Base-by-base conservation (phyloP, 306 rosid genomes). In the Pachyrhizus erosus region DNA sequence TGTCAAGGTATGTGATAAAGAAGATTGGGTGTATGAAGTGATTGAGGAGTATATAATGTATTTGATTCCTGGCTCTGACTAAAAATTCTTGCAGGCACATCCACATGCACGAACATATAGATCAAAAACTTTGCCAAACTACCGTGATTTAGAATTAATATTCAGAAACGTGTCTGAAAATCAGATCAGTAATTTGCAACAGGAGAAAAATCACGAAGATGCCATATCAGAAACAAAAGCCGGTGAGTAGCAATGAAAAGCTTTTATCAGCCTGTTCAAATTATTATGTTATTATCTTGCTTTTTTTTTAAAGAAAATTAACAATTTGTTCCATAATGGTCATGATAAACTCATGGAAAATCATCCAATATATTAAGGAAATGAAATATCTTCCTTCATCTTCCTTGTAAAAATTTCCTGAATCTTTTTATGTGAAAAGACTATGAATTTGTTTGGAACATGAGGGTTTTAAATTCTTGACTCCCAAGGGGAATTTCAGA, bases 81-180 rank as follows among this genome's bases (percentile, higher is more conserved):
- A 55, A 62, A 34, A 80, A 24, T 26, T 71, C 64, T 54, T 86
- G 87, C 62, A 92, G 97, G 85, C 76, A 75, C 91, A 88, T 79
- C 90, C 95, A 1, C 87, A 85, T 81, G 91, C 92, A 17, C 91
- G 92, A 51, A 24, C 81, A 61, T 92, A 92, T 83, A 89, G 93
- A 89, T 86, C 83, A 60, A 92, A 91, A 81, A 77, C 85, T 71
- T 85, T 91, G 80, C 97, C 97, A 73, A 91, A 89, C 85, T 91
- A 88, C 78, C 81, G 62, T 69, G 88, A 89, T 84, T 84, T 92
- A 91, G 80, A 83, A 78, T 91, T 89, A 57, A 81, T 92, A 80
- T 92, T 89, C 82, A 87, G 87, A 78, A 70, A 81, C 40, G 83
- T 68, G 73, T 39, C 73, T 80, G 92, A 81, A 49, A 79, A 80